These are phyloP conservation scores for Rosa chinensis DNA, from an alignment of 306 rosid species.

Conservation along the genomic window DNA sequence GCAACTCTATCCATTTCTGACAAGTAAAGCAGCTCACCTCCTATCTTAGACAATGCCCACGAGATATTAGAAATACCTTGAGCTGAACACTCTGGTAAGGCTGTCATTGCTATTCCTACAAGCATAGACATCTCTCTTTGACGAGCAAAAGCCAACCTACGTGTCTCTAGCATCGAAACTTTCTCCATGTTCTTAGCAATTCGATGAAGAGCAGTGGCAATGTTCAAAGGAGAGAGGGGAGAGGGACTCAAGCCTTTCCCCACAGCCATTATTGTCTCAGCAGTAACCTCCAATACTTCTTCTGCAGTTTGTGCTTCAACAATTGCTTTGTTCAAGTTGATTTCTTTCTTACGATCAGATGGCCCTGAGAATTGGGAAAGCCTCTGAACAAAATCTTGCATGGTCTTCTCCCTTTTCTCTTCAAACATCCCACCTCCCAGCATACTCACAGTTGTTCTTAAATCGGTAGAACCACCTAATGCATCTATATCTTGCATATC, in stretches of 20 bases:
- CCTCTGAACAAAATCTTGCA: slow-evolving; percentile 58
- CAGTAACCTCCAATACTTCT: slow-evolving; percentile 70
- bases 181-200: slow-evolving; percentile 95
- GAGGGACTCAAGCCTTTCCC: slow-evolving; percentile 89
- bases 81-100: slow-evolving; percentile 82
- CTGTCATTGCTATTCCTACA: slow-evolving; percentile 79
- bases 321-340: slow-evolving; percentile 69
- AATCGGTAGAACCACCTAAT: slow-evolving; percentile 30
- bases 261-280: slow-evolving; percentile 74
- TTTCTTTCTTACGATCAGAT: slow-evolving; percentile 72
- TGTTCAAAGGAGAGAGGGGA: slow-evolving; percentile 83
- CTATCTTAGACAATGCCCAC: slow-evolving; percentile 93
- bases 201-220: slow-evolving; percentile 92
- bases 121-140: slow-evolving; percentile 92
- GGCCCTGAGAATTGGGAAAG: slow-evolving; percentile 81
- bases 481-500: slow-evolving; percentile 23
- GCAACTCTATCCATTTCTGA: slow-evolving; percentile 97
- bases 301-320: slow-evolving; percentile 79
- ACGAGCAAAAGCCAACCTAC: slow-evolving; percentile 79
- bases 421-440: slow-evolving; percentile 61
- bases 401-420: slow-evolving; percentile 57
- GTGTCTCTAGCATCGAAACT: slow-evolving; percentile 64
- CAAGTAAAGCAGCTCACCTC: slow-evolving; percentile 79
- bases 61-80: slow-evolving; percentile 88
- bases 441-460: slow-evolving; percentile 52